Percentiles rank a stretch among this genome's conserved stretches.
These are phyloP conservation scores for Albugo candida DNA, from an alignment of 352 stramenopile species.

Conservation along the genomic window DNA sequence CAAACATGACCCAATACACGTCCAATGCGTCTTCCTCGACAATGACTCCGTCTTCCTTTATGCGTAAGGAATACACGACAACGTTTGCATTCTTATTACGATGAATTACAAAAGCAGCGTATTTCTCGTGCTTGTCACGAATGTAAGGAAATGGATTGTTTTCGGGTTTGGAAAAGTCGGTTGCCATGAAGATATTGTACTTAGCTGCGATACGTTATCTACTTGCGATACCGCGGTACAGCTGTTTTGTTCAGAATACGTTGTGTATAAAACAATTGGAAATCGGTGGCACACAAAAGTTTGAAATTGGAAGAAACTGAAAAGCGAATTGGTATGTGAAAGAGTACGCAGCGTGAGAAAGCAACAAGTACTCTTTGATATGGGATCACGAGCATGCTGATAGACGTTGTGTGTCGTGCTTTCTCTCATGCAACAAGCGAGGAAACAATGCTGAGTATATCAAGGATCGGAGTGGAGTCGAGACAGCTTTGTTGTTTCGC, in stretches of 20 bases:
- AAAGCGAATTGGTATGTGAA: not conserved
- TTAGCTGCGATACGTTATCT: not conserved
- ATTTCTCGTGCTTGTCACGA: slow-evolving; percentile 47
- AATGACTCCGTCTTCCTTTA: slow-evolving; percentile 43
- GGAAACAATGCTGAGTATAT: slow-evolving; percentile 31
- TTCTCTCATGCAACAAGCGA: too few relatives aligned
- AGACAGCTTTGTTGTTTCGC: slow-evolving; percentile 6
- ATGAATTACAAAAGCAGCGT: slow-evolving; percentile 71
- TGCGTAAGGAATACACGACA: slow-evolving; percentile 55
- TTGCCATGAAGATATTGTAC: slow-evolving; percentile 2
- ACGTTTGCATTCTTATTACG: slow-evolving; percentile 85
- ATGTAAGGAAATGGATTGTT: slow-evolving; percentile 68
- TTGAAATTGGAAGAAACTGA: not conserved
- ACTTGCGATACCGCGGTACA: not conserved
- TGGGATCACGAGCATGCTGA: too few relatives aligned
- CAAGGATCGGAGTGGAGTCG: slow-evolving; percentile 59
- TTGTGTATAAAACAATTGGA: not conserved
- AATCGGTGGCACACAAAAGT: not conserved
- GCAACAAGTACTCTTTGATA: too few relatives aligned
- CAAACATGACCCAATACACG: slow-evolving; percentile 82
- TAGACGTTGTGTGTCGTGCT: too few relatives aligned
- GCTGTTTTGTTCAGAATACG: not conserved
- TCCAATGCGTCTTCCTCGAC: slow-evolving; percentile 48
- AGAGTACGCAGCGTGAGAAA: not conserved
- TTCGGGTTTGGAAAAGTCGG: slow-evolving; percentile 75